Evolutionary conservation across 2,329 filamentous ascomycete species (phyloP), one percentile per base, ranked within the genome.

Genomic region (Pyrenophora seminiperda): DNA sequence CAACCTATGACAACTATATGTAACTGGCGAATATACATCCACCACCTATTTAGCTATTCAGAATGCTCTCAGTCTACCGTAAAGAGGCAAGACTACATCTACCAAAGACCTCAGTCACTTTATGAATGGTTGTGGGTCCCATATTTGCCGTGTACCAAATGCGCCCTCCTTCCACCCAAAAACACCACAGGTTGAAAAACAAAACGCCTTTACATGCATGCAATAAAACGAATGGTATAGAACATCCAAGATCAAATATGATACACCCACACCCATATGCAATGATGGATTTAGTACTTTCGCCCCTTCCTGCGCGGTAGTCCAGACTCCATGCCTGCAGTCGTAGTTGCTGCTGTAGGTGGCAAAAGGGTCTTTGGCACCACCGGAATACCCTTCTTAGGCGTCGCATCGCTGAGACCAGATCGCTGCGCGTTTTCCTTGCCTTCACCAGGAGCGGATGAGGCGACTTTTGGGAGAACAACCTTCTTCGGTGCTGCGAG

Each of bases 401-500:
- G 69, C 17, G 65, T 65, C 10, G 58, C 58, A 7, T 40, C 54
- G n/a, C 46, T 51, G 11, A 68, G 44, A 1, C 59, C 53, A 3
- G 37, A 39, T 10, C 50, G 46, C 11, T 56, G 55, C 14, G 57
- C 45, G 38, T 67, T 71, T 41, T 68, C 62, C 53, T 66, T 66
- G n/a, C 58, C 61, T 17, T 65, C 59, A 1, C 45, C 51, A 5
- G 52, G 13, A 2, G 58, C 37, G 0, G 56, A 15, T 0, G 57
- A 17, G 1, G 53, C 27, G 2, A 61, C 52, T 5, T 64, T 61
- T 2, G 69, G 67, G 2, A 74, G 48, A 24, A 68, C 68, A 9
- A 73, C 65, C 19, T 67, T 72, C 47, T 59, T 68, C 0, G 71
- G 71, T 0, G 70, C 66, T 1, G 70, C 68, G 5, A 74, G 62